Percentiles rank a stretch among this genome's conserved stretches.
phyloP scores from a whole-genome alignment of 2,329 filamentous ascomycete species.

The Pezicula carpinea region DNA sequence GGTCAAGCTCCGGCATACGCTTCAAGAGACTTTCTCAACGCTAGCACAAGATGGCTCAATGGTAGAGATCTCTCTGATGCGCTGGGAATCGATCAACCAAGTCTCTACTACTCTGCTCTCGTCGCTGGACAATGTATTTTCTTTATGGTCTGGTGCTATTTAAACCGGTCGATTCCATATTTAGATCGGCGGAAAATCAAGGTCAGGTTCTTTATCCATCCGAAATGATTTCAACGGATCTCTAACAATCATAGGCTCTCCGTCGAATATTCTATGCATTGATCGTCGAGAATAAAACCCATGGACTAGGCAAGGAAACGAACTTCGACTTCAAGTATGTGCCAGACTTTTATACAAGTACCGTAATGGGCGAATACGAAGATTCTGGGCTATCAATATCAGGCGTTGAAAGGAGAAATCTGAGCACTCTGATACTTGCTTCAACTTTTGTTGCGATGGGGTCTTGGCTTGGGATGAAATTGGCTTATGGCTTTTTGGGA shows the following conservation, averaged over 20 bases:
- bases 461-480: constrained; percentile 22
- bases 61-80: constrained; percentile 56
- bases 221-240: neutral
- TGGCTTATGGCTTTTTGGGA: constrained; percentile 2
- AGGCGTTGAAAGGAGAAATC: constrained; percentile 41
- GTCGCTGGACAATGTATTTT: constrained; percentile 25
- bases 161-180: constrained; percentile 42
- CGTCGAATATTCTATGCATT: constrained; percentile 48
- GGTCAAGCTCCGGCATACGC: constrained; percentile 61
- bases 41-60: constrained; percentile 66
- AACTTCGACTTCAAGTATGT: constrained; percentile 70
- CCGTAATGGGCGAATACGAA: constrained; percentile 28
- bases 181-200: constrained; percentile 46
- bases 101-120: constrained; percentile 20
- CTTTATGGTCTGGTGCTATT: constrained; percentile 29
- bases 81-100: constrained; percentile 35
- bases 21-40: constrained; percentile 62
- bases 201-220: constrained; percentile 24
- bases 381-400: constrained; percentile 23
- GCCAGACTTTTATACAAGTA: constrained; percentile 44
- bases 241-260: constrained; percentile 6
- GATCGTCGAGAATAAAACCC: constrained; percentile 56
- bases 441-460: constrained; percentile 24
- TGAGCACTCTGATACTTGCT: constrained; percentile 40
- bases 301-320: constrained; percentile 56